Percentiles rank a stretch among this genome's conserved stretches.
phyloP scores from a whole-genome alignment of 2,329 filamentous ascomycete species.

The Botrytis aclada region DNA sequence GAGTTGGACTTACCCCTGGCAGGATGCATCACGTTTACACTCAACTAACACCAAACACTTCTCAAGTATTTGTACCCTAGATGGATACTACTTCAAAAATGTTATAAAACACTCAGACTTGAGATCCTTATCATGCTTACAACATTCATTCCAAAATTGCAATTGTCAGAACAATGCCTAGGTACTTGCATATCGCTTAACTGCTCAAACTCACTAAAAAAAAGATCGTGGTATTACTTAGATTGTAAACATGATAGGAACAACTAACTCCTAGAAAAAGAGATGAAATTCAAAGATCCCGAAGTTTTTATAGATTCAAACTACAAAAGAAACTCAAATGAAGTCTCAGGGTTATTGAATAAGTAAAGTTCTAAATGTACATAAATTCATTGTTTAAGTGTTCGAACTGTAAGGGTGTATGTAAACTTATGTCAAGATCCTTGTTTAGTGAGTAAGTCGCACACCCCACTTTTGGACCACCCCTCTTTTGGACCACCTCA shows the following conservation, averaged over 20 bases:
- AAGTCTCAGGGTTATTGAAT: no score
- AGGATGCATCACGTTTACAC: not conserved
- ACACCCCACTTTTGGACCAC: no score
- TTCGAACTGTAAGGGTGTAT: not conserved
- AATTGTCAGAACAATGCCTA: not conserved
- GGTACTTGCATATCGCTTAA: not conserved
- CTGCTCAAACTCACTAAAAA: not conserved
- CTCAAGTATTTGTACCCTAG: no score
- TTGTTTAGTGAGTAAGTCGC: not conserved
- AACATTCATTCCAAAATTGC: not conserved
- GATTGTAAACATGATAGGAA: not conserved
- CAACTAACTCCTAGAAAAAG: not conserved
- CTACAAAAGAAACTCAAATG: not conserved
- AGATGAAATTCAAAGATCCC: not conserved
- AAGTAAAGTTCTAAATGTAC: not conserved
- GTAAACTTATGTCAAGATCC: not conserved
- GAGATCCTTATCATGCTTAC: not conserved
- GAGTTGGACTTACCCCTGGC: not conserved
- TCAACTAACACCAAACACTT: no score
- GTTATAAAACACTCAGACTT: not conserved
- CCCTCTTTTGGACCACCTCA: no score
- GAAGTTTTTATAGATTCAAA: not conserved
- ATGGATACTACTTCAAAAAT: not conserved
- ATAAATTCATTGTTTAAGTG: not conserved
- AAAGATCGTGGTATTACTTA: not conserved